Conservation (phyloP, 2,329 filamentous ascomycete genomes). For the Zymoseptoria ardabiliae region DNA sequence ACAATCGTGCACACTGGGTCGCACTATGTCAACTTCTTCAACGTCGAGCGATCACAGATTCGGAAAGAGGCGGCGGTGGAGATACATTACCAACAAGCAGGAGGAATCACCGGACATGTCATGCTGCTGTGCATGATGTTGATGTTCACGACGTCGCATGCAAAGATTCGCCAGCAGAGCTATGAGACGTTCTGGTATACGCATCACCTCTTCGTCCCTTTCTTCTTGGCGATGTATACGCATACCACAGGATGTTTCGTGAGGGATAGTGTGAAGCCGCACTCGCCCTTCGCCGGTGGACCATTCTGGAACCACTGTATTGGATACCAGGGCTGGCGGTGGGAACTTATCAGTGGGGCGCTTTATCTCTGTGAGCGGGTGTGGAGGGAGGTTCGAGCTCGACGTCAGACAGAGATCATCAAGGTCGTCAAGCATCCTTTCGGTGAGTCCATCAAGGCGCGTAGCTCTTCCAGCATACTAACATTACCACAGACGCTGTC, state of each 20-base stretch:
- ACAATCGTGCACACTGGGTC: slow-evolving; percentile 66
- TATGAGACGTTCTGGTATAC: slow-evolving; percentile 99
- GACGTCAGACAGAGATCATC: slow-evolving; percentile 79
- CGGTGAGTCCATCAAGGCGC: slow-evolving; percentile 48
- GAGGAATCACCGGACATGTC: slow-evolving; percentile 89
- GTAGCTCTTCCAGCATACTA: slow-evolving; percentile 24
- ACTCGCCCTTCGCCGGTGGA: slow-evolving; percentile 77
- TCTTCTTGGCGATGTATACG: slow-evolving; percentile 87
- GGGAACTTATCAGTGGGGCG: slow-evolving; percentile 81
- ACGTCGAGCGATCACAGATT: slow-evolving; percentile 79
- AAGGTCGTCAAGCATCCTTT: slow-evolving; percentile 95
- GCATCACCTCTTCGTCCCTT: slow-evolving; percentile 96
- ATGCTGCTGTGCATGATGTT: slow-evolving; percentile 99
- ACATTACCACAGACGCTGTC: slow-evolving; percentile 61
- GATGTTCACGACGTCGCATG: slow-evolving; percentile 94
- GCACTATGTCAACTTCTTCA: slow-evolving; percentile 99
- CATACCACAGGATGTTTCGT: slow-evolving; percentile 97
- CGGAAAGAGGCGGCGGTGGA: slow-evolving; percentile 73
- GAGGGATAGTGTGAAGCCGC: slow-evolving; percentile 62
- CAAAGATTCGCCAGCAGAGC: slow-evolving; percentile 89
- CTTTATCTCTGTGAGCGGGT: slow-evolving; percentile 83
- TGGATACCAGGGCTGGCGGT: slow-evolving; percentile 93
- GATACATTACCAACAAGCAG: slow-evolving; percentile 84
- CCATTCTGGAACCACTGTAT: slow-evolving; percentile 88
- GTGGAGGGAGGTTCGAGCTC: slow-evolving; percentile 80